Base-by-base conservation (phyloP, 2,329 filamentous ascomycete species). In the Dactylellina sp. region DNA sequence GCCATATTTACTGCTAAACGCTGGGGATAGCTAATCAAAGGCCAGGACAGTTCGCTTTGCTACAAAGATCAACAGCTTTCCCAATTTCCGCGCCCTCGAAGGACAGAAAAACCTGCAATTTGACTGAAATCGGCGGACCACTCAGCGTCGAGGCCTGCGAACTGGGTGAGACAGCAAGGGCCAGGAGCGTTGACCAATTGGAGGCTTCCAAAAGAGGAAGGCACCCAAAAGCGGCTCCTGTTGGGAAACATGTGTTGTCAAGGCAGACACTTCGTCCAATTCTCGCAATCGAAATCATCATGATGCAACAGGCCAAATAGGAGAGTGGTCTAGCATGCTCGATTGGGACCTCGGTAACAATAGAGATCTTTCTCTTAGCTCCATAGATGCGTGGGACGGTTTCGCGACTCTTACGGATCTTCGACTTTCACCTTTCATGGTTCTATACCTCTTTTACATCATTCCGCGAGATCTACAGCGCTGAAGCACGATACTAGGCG, bases 201-300 rank as follows among this genome's bases (percentile, higher is more conserved):
- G n/a, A n/a, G 28, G 28, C 28, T 32, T 22, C 28, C 63, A 42
- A 28, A 68, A 46, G 7, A 42, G 63, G 63, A 68, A 68, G 63
- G 63, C 55, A 7, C 7, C 44, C 55, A 16, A 18, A 60, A 39
- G 22, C 11, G 42, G 63, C 4, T 52, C 25, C 24, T 68, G 63
- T 68, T 60, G 63, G 9, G 60, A 42, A 68, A 60, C 44, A n/a
- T 60, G 63, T 20, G 63, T 68, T 68, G 63, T 44, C 50, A 60
- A 46, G 63, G 52, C 52, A 66, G 53, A 59, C 52, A 47, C 16
- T 9, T 32, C 7, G 12, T 32, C 24, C n/a, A n/a, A n/a, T n/a
- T n/a, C n/a, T n/a, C n/a, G n/a, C n/a, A n/a, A n/a, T n/a, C n/a
- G 20, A 40, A 25, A 37, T 61, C 42, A 28, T 3, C 28, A 39